Percentiles rank a stretch among this genome's conserved stretches.
These are phyloP conservation scores for Ceratocystis colombiana DNA, from an alignment of 2,329 filamentous ascomycete species.

Conservation along the genomic window DNA sequence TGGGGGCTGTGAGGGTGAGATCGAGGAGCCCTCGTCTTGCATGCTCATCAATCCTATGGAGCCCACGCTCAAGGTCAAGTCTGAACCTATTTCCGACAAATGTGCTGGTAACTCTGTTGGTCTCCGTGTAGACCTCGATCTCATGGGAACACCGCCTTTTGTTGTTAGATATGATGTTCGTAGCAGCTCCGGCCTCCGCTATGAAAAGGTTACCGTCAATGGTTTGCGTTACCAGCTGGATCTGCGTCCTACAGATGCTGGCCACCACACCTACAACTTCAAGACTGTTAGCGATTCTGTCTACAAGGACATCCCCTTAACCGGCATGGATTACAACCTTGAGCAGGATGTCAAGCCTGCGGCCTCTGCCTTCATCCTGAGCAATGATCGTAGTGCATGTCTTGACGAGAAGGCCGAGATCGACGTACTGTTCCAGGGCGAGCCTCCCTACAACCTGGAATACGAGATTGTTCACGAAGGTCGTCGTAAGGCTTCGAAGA, in stretches of 20 bases:
- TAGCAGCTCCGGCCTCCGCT: constrained; percentile 47
- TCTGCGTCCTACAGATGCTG: constrained; percentile 68
- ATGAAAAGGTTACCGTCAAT: constrained; percentile 49
- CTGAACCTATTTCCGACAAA: constrained; percentile 82
- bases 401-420: constrained; percentile 71
- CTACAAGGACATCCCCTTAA: constrained; percentile 58
- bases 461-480: constrained; percentile 90
- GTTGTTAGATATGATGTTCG: constrained; percentile 66
- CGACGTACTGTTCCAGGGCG: constrained; percentile 65
- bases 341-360: constrained; percentile 91
- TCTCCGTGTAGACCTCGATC: constrained; percentile 74
- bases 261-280: constrained; percentile 80
- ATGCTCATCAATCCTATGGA: constrained; percentile 83
- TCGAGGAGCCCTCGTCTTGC: constrained; percentile 90
- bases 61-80: constrained; percentile 62
- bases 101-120: constrained; percentile 92
- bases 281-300: constrained; percentile 69
- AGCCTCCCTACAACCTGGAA: constrained; percentile 78
- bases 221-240: constrained; percentile 75
- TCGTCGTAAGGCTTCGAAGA: constrained; percentile 61
- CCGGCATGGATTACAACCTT: constrained; percentile 52
- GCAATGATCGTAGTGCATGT: constrained; percentile 56
- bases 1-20: constrained; percentile 73
- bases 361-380: constrained; percentile 63
- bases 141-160: constrained; percentile 89